Percentiles rank a stretch among this genome's conserved stretches.
Evolutionary conservation across 495 filamentous ascomycete genomes (phyloP).

Genomic region (Penicillium odoratum): DNA sequence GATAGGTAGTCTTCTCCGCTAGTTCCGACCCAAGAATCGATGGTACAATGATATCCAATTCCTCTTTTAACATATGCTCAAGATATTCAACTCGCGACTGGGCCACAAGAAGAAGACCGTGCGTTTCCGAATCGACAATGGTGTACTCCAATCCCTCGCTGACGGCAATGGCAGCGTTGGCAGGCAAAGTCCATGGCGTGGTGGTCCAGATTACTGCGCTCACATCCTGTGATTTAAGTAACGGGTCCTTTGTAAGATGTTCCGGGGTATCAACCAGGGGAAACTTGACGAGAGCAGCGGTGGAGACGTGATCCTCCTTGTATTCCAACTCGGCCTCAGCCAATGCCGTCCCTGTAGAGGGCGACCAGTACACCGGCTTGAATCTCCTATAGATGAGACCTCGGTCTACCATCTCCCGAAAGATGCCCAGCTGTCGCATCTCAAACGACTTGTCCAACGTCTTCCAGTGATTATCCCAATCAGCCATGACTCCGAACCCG

Average conservation of each 20-base stretch:
- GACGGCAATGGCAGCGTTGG: conserved; percentile 86
- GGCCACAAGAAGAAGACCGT: conserved; percentile 65
- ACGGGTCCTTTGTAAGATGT: conserved; percentile 39
- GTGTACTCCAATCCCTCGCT: conserved; percentile 70
- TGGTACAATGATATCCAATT: conserved; percentile 51
- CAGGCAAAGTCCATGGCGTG: conserved; percentile 95
- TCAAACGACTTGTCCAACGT: conserved; percentile 92
- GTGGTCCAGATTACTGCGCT: conserved; percentile 94
- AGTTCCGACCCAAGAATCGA: conserved; percentile 67
- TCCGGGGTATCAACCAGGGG: conserved; percentile 59
- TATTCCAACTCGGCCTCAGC: conserved; percentile 98
- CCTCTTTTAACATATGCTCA: conserved; percentile 40
- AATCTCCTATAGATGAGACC: conserved; percentile 84
- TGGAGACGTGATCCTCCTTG: conserved; percentile 77
- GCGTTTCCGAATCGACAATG: conserved; percentile 56
- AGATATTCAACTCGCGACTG: conserved; percentile 62
- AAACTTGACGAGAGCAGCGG: conserved; percentile 79
- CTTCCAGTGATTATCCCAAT: conserved; percentile 89
- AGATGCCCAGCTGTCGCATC: conserved; percentile 80
- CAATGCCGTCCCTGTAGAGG: conserved; percentile 83
- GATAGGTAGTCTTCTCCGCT: conserved; percentile 59
- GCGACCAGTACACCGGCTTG: conserved; percentile 97
- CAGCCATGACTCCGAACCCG: conserved; percentile 86
- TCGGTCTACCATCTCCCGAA: conserved; percentile 78
- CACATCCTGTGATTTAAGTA: conserved; percentile 42